phyloP scores from a whole-genome alignment of 352 stramenopile genomes.

The Phytophthora syringae region DNA sequence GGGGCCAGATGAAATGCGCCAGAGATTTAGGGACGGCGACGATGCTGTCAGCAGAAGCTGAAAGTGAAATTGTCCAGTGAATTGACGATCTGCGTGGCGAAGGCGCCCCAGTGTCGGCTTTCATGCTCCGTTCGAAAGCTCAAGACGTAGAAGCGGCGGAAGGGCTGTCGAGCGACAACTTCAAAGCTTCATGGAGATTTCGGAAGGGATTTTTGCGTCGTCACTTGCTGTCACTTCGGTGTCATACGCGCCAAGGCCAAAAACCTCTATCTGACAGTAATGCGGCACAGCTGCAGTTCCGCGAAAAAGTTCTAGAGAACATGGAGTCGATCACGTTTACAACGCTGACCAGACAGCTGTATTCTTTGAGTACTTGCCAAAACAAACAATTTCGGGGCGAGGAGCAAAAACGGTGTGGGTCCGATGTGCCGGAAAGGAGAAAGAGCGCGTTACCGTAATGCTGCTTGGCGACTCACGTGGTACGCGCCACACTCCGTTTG shows the following conservation, averaged over 20 bases:
- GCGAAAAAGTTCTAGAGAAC: too few relatives aligned
- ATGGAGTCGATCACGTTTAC: too few relatives aligned
- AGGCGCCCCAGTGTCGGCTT: conserved; percentile 30
- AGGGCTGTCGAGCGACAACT: background rate
- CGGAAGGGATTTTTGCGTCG: conserved; percentile 16
- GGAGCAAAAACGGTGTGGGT: too few relatives aligned
- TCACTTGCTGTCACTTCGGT: conserved; percentile 20
- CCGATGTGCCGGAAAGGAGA: too few relatives aligned
- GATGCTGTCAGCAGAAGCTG: conserved; percentile 19
- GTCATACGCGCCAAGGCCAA: conserved; percentile 21
- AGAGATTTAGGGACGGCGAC: conserved; percentile 11
- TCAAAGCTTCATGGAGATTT: conserved; percentile 11
- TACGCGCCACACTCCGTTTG: too few relatives aligned
- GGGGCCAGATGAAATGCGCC: background rate
- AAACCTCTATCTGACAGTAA: too few relatives aligned
- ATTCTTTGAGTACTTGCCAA: too few relatives aligned
- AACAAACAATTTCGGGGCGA: too few relatives aligned
- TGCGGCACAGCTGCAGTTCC: too few relatives aligned
- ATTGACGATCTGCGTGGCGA: conserved; percentile 25
- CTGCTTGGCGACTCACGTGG: too few relatives aligned
- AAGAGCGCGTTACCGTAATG: too few relatives aligned
- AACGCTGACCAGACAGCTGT: too few relatives aligned
- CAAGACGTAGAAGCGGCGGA: conserved; percentile 13
- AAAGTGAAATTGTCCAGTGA: conserved; percentile 29
- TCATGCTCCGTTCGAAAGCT: conserved; percentile 30